Evolutionary conservation across 176 grass and related monocot species (phyloP), one percentile per base, ranked within the genome.

Genomic region (Lolium multiflorum): DNA sequence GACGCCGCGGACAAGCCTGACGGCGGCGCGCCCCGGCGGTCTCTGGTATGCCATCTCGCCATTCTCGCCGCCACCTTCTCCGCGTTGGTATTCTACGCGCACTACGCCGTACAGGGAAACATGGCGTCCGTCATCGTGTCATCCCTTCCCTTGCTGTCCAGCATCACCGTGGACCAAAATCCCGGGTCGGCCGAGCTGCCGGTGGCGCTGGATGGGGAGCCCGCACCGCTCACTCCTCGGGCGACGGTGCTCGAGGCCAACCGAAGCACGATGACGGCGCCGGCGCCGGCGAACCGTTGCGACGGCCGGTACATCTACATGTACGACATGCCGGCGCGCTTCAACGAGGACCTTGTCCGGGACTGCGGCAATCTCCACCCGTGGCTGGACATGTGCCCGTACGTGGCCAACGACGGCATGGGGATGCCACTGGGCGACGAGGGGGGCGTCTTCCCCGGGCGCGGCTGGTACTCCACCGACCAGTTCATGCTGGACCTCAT

Each of bases 371-470:
- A 81, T 60, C 64, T 98, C 41, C 87, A 82, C 46, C 89, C 82
- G 55, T 93, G 95, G 95, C 81, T 66, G n/a, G 81, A 98, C 89
- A 92, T 92, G 95, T 95, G 95, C 85, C 78, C 78, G 88, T 90
- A 85, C 88, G 84, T 87, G n/a, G 83, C 84, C 41, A 98, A 98
- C 87, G 88, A 80, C 37, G 95, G 95, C 44, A 85, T 98, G 9
- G 95, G 95, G 2, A 91, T 86, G 28, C 89, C 17, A 28, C 87
- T 95, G 25, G 83, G 87, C 47, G n/a, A 20, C 8, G 22, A 78
- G 20, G 38, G n/a, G 20, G 93, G 76, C 38, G 89, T 91, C 79
- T 94, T 95, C 84, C 87, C 81, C 1, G 93, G 91, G 49, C 73
- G 49, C 25, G 73, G 49, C 11, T 98, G 95, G 93, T 93, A 98